phyloP scores from a whole-genome alignment of 2,329 filamentous ascomycete genomes.

The Periconia sp. region DNA sequence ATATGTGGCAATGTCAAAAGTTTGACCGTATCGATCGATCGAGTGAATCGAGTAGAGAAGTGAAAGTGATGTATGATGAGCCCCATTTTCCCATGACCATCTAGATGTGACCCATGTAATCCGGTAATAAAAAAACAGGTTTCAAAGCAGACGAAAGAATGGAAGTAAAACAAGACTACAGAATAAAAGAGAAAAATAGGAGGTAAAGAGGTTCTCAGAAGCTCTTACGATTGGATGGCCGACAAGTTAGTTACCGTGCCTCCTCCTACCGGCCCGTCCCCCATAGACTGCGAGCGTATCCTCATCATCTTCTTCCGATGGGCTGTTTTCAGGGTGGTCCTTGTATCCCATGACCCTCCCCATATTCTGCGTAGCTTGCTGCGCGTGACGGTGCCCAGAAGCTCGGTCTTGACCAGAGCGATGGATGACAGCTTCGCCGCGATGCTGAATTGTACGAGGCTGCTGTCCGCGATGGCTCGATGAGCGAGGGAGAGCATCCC shows the following conservation, averaged over 20 bases:
- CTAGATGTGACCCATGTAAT: too few relatives aligned
- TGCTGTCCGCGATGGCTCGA: slow-evolving; percentile 15
- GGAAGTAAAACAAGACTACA: too few relatives aligned
- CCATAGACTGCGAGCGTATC: slow-evolving; percentile 3
- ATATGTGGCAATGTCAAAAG: too few relatives aligned
- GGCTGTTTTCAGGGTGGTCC: slow-evolving; percentile 18
- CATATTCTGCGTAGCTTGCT: slow-evolving; percentile 26
- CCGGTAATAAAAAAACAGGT: too few relatives aligned
- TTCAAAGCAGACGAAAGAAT: too few relatives aligned
- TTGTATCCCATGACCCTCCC: slow-evolving; percentile 16
- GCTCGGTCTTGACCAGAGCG: slow-evolving; percentile 5
- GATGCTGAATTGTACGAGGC: slow-evolving; percentile 15
- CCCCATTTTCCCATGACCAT: too few relatives aligned
- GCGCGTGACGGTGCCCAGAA: slow-evolving; percentile 13
- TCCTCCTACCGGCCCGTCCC: slow-evolving; percentile 1
- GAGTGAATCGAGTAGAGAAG: too few relatives aligned
- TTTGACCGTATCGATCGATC: too few relatives aligned
- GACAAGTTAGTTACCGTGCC: background rate
- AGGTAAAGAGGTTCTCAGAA: too few relatives aligned
- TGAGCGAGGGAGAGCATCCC: slow-evolving; percentile 21
- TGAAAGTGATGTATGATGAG: too few relatives aligned
- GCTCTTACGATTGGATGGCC: too few relatives aligned
- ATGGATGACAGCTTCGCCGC: slow-evolving; percentile 21
- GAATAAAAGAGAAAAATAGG: too few relatives aligned
- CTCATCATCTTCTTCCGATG: slow-evolving; percentile 6